These are phyloP conservation scores for Musa acuminata DNA, from an alignment of 176 grass and related monocot species.

Conservation along the genomic window DNA sequence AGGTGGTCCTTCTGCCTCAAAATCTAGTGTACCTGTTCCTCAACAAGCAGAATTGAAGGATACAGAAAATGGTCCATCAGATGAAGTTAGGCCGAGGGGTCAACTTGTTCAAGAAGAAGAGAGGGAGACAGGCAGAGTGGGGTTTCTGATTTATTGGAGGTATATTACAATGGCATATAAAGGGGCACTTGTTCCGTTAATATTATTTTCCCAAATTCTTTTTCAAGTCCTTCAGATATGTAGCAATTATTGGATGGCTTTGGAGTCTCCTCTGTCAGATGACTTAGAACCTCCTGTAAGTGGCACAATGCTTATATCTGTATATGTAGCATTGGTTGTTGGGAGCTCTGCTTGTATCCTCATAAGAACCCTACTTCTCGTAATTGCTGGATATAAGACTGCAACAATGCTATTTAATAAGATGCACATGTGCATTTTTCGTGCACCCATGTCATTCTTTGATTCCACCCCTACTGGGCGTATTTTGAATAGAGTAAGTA, in stretches of 20 bases:
- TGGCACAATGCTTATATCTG: no score
- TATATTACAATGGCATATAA: constrained; percentile 80
- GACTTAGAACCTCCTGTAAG: no score
- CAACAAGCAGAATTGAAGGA: constrained; percentile 25
- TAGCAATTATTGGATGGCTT: constrained; percentile 95
- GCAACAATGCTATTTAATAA: constrained; percentile 74
- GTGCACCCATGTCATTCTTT: constrained; percentile 87
- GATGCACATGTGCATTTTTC: constrained; percentile 85
- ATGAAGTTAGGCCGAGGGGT: constrained; percentile 33
- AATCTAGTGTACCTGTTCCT: constrained; percentile 4
- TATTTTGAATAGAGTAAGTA: constrained; percentile 1
- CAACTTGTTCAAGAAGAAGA: constrained; percentile 85
- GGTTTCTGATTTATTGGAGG: constrained; percentile 80
- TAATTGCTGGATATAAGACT: constrained; percentile 63
- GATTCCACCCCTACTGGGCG: constrained; percentile 43
- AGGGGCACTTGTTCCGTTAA: constrained; percentile 54
- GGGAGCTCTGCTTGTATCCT: constrained; percentile 56
- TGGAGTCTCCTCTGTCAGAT: constrained; percentile 16
- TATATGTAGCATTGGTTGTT: constrained; percentile 25
- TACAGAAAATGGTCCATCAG: constrained; percentile 19
- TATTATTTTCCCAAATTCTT: constrained; percentile 65
- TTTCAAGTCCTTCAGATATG: constrained; percentile 67
- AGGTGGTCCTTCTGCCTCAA: neutral
- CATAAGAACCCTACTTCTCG: constrained; percentile 43
- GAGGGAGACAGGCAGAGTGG: constrained; percentile 73